phyloP scores from a whole-genome alignment of 345 rosid genomes.

The Ceriops zippeliana region DNA sequence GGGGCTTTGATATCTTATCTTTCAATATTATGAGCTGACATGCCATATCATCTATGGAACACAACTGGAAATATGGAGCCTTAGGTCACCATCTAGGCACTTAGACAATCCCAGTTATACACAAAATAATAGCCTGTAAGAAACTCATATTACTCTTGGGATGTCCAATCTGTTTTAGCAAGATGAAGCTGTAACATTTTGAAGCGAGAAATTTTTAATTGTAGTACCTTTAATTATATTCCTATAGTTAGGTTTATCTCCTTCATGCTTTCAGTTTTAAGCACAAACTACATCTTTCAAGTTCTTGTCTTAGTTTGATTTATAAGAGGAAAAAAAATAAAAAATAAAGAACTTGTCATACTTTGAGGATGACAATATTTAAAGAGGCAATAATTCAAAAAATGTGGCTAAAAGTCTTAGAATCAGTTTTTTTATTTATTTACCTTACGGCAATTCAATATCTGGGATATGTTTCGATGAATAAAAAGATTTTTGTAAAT shows the following conservation, averaged over 20 bases:
- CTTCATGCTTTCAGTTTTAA: neutral
- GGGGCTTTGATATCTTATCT: neutral
- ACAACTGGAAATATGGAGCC: neutral
- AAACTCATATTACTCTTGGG: neutral
- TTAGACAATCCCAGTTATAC: neutral
- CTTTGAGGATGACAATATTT: neutral
- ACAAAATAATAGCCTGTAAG: neutral
- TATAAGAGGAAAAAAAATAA: neutral
- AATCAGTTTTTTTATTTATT: neutral
- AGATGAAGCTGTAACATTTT: neutral
- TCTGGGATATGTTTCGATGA: neutral
- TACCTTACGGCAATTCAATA: no score
- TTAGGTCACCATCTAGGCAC: neutral
- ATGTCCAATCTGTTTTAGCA: neutral
- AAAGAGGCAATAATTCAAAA: neutral
- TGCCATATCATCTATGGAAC: neutral
- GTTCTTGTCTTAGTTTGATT: neutral
- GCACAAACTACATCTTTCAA: constrained; percentile 1
- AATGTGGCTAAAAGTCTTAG: neutral
- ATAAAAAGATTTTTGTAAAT: neutral
- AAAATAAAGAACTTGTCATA: neutral
- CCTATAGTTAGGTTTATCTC: no score
- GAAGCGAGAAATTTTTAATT: neutral
- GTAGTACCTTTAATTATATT: no score
- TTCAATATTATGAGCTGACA: neutral